Conservation (phyloP, 495 filamentous ascomycete genomes). For the Pseudomonodictys pantanalensis region DNA sequence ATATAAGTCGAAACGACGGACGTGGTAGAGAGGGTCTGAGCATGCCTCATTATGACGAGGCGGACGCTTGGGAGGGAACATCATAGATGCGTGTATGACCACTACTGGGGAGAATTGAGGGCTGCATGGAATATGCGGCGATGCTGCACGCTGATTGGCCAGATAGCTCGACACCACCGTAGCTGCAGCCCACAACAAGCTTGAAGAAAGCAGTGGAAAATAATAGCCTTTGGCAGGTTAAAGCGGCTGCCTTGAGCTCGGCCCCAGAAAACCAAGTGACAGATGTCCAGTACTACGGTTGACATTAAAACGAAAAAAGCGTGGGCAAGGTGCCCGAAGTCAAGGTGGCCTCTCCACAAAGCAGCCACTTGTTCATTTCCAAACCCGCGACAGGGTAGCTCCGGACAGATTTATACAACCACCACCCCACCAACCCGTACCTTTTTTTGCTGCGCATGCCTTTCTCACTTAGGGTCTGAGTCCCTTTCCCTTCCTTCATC, state of each 20-base stretch:
- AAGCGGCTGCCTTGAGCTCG: slow-evolving; percentile 2
- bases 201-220: slow-evolving; percentile 1
- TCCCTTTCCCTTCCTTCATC: slow-evolving; percentile 26
- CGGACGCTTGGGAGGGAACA: too few relatives aligned
- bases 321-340: slow-evolving; percentile 1
- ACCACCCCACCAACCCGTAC: slow-evolving; percentile 3
- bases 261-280: too few relatives aligned
- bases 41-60: neutral
- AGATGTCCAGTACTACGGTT: too few relatives aligned
- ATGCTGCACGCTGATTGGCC: slow-evolving; percentile 11
- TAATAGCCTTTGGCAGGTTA: neutral
- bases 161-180: neutral
- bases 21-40: neutral
- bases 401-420: too few relatives aligned
- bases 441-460: neutral
- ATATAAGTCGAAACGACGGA: slow-evolving; percentile 51
- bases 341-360: slow-evolving; percentile 31
- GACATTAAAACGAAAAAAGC: too few relatives aligned
- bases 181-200: neutral
- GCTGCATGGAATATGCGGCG: neutral
- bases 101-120: too few relatives aligned
- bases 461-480: slow-evolving; percentile 11
- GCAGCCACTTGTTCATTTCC: slow-evolving; percentile 23
- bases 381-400: slow-evolving; percentile 10
- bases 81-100: too few relatives aligned